Percentiles rank a stretch among this genome's conserved stretches.
phyloP scores from a whole-genome alignment of 495 filamentous ascomycete species.

The Geoglossum glabrum region DNA sequence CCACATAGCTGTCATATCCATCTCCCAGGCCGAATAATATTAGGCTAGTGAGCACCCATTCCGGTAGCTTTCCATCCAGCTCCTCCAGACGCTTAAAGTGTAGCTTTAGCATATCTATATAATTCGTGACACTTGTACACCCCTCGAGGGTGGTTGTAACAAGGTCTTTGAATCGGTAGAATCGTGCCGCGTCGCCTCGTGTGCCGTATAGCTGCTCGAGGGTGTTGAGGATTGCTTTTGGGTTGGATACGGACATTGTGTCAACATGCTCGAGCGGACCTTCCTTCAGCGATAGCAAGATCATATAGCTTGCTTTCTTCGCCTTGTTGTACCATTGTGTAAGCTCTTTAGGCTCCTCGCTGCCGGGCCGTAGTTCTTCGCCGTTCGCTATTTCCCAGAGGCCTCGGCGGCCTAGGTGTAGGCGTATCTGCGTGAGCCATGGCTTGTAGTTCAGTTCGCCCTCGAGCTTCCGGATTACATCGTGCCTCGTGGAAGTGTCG shows the following conservation, averaged over 20 bases:
- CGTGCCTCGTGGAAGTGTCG: background rate
- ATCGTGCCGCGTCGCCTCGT: no score
- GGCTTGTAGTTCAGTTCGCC: background rate
- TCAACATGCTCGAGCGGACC: no score
- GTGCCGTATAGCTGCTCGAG: background rate
- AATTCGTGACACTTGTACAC: background rate
- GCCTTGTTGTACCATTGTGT: background rate
- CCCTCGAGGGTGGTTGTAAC: no score
- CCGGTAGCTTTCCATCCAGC: no score
- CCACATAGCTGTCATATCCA: background rate
- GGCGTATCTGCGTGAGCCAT: background rate
- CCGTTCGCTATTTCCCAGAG: background rate
- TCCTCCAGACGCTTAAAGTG: background rate
- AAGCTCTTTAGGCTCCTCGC: background rate
- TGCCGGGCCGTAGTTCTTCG: background rate
- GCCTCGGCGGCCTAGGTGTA: background rate
- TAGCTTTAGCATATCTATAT: background rate
- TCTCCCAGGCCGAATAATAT: background rate
- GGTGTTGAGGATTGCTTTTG: background rate
- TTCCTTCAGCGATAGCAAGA: background rate
- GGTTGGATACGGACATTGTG: background rate
- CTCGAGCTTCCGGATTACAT: background rate
- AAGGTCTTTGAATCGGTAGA: no score
- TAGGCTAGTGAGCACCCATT: no score
- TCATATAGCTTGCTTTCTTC: background rate